Evolutionary conservation across 2,329 filamentous ascomycete species (phyloP), one percentile per base, ranked within the genome.

Genomic region (Colletotrichum endophyticum): DNA sequence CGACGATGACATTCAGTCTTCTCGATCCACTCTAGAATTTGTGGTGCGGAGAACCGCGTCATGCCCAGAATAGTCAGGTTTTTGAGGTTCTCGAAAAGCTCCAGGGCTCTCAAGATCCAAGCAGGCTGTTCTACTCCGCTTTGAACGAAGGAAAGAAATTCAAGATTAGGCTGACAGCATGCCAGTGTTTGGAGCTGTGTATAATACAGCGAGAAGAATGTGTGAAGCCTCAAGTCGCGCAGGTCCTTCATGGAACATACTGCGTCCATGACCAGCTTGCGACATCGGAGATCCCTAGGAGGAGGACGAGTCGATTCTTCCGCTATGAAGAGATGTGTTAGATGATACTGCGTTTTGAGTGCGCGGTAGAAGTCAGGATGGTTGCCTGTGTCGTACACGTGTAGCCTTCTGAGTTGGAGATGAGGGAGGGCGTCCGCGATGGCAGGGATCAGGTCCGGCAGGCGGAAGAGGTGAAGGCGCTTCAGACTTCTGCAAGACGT

Each of bases 161-260:
- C 16, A 5, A 72, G 61, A 11, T 28, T 61, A 6, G 61, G 61
- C 7, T 66, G 61, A 12, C 36, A 25, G 19, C 4, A 30, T 13
- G 36, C 49, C 22, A 72, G 30, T 6, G 16, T 3, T 6, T 34
- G n/a, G 8, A 75, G 27, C 28, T 72, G 61, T 15, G 19, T 8
- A 9, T 7, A 19, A 6, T 12, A 22, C 1, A 72, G 19, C 11
- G 49, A 4, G 28, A 61, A 75, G 3, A 13, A 30, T 3, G 73
- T 75, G 28, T 72, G 73, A 12, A 75, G 69, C 11, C 61, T 66
- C 28, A 75, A 28, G 53, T 72, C 53, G n/a, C 53, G 73, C 25
- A 75, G 73, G 36, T 56, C 16, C 16, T 36, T 69, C 73, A 75
- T 72, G 9, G 73, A 62, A 8, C 25, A 25, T 27, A 75, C 73